Evolutionary conservation across 345 rosid genomes (phyloP), one percentile per base, ranked within the genome.

Genomic region (Arabis hirsuta): DNA sequence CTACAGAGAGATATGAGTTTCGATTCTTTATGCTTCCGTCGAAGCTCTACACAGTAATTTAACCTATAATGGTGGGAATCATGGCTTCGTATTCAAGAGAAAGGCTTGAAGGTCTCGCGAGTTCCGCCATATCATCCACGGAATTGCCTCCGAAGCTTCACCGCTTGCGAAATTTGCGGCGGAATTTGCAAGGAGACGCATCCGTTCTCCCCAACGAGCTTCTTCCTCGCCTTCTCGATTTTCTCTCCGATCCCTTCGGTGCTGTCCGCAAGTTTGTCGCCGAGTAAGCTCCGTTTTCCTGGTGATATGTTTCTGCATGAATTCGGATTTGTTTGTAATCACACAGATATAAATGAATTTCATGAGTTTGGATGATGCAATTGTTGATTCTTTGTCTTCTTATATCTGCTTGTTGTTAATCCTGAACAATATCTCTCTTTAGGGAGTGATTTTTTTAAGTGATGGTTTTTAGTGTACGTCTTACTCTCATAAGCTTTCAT

Each of bases 251-350:
- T 71, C 81, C 73, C 9, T 81, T 78, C 75, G 83, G 82, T 62
- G 90, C 89, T 54, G 96, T 85, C 63, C 98, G 98, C 85, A 89
- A 86, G 70, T 74, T 87, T 69, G 90, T 86, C 68, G 72, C 84
- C 41, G 86, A 85, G 98, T 90, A 77, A 60, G 90, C 58, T 75
- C 72, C 73, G 63, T 12, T 68, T 26, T 39, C 63, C 19, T 45
- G 41, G 46, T 56, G 47, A 45, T 62, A 20, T 43, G 2, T 13
- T 48, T 65, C 50, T 50, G 2, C 19, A 12, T 5, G 14, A 2
- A 6, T 12, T 61, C 7, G 26, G 19, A 5, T 34, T 36, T 53
- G 12, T 45, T 61, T 69, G 57, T 55, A 56, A 55, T 9, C 27
- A 24, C 16, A 29, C 53, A 47, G n/a, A 51, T 10, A 16, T 54